phyloP scores from a whole-genome alignment of 176 grass and related monocot species.

The Oryza coarctata region DNA sequence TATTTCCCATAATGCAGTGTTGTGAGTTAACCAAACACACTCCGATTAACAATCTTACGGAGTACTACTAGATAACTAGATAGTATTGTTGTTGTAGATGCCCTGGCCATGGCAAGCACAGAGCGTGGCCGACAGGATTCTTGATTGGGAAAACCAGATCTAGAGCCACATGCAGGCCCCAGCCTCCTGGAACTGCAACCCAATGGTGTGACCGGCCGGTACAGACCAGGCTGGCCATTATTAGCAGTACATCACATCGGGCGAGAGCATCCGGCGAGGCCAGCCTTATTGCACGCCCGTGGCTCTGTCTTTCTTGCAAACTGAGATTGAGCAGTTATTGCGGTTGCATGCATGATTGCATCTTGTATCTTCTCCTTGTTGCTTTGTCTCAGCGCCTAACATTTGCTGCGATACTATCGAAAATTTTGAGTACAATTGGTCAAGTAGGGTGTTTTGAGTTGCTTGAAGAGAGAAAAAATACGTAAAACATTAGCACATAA shows the following conservation, averaged over 20 bases:
- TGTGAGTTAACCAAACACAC: neutral
- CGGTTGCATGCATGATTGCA: conserved; percentile 13
- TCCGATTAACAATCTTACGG: too few relatives aligned
- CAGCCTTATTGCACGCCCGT: neutral
- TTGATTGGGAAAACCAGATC: neutral
- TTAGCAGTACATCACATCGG: neutral
- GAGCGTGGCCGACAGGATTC: neutral
- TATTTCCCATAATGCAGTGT: neutral
- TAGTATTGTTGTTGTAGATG: neutral
- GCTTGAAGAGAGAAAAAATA: too few relatives aligned
- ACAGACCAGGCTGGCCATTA: neutral
- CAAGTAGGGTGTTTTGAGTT: too few relatives aligned
- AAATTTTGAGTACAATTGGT: too few relatives aligned
- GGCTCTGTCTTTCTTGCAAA: neutral
- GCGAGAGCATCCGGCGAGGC: conserved; percentile 9
- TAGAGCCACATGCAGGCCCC: neutral
- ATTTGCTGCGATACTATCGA: too few relatives aligned
- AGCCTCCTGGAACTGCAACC: neutral
- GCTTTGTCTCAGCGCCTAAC: neutral
- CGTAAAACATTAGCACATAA: too few relatives aligned
- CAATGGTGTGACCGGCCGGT: neutral
- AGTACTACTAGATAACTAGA: too few relatives aligned
- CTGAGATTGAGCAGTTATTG: neutral
- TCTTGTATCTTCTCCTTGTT: neutral
- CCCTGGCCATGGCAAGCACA: neutral